Percentiles rank a stretch among this genome's conserved stretches.
Evolutionary conservation across 2,329 filamentous ascomycete species (phyloP).

Genomic region (Colletotrichum sp.): DNA sequence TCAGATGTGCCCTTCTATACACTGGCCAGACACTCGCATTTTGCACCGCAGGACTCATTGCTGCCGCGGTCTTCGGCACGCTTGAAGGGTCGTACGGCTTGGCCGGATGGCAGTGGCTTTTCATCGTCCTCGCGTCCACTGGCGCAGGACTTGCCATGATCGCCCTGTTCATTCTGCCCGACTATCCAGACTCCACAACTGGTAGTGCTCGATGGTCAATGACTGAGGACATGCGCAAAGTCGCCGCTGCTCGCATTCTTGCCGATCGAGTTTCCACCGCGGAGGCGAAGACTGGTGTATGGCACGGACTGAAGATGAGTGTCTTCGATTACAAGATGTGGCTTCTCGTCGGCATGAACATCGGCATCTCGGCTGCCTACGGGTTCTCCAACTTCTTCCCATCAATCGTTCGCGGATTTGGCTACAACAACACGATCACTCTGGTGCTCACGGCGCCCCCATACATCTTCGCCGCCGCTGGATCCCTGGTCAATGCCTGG

Average conservation of each 20-base stretch:
- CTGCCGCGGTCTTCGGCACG: slow-evolving; percentile 25
- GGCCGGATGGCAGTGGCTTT: slow-evolving; percentile 45
- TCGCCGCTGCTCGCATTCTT: slow-evolving; percentile 27
- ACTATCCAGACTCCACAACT: slow-evolving; percentile 27
- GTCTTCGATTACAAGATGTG: slow-evolving; percentile 27
- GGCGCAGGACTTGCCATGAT: slow-evolving; percentile 24
- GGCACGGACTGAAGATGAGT: slow-evolving; percentile 26
- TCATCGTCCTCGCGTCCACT: slow-evolving; percentile 38
- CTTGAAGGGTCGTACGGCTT: slow-evolving; percentile 30
- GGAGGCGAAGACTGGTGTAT: slow-evolving; percentile 25
- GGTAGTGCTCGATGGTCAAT: slow-evolving; percentile 28
- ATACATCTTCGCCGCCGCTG: slow-evolving; percentile 25
- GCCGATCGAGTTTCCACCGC: slow-evolving; percentile 26
- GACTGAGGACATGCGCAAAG: slow-evolving; percentile 25
- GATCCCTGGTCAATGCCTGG: slow-evolving; percentile 22
- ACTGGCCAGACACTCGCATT: slow-evolving; percentile 27
- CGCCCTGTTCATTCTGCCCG: slow-evolving; percentile 24
- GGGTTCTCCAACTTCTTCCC: slow-evolving; percentile 29
- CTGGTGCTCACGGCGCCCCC: slow-evolving; percentile 27
- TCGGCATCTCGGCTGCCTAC: slow-evolving; percentile 24
- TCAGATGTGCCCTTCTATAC: slow-evolving; percentile 28
- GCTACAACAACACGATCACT: slow-evolving; percentile 25
- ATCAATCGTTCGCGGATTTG: slow-evolving; percentile 24
- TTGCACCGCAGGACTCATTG: slow-evolving; percentile 27
- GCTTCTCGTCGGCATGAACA: slow-evolving; percentile 27